Evolutionary conservation across 768 basidiomycete genomes (phyloP).

Genomic region (Floccularia luteovirens): DNA sequence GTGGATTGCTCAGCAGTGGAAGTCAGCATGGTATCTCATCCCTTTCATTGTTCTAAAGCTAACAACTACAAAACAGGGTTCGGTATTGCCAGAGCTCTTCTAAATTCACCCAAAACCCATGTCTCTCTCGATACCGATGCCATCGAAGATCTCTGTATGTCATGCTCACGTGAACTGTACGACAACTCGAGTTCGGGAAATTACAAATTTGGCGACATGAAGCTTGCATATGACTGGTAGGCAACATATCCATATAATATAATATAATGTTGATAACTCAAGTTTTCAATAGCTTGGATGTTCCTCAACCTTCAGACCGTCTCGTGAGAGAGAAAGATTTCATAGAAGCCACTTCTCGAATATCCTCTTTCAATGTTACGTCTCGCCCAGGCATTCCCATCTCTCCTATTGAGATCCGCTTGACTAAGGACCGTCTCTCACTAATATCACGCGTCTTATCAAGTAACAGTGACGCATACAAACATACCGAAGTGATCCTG

Average conservation of each 20-base stretch:
- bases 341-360: conserved; percentile 94
- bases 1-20: conserved; percentile 79
- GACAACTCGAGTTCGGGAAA: conserved; percentile 93
- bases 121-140: conserved; percentile 38
- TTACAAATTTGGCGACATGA: conserved; percentile 92
- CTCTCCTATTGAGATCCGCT: conserved; percentile 87
- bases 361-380: conserved; percentile 85
- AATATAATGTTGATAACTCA: conserved; percentile 2
- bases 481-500: conserved; percentile 86
- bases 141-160: conserved; percentile 75
- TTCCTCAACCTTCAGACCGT: conserved; percentile 56
- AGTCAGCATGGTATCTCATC: conserved; percentile 58
- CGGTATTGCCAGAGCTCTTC: conserved; percentile 55
- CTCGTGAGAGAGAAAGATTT: conserved; percentile 77
- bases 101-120: conserved; percentile 38
- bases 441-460: conserved; percentile 85
- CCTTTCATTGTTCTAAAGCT: conserved; percentile 3
- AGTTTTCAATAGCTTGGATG: conserved; percentile 55
- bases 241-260: not conserved
- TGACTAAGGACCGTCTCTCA: conserved; percentile 82
- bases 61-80: conserved; percentile 39
- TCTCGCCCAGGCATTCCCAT: conserved; percentile 71
- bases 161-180: conserved; percentile 84
- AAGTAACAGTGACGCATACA: conserved; percentile 81
- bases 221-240: conserved; percentile 93